A percentile compares a stretch with the other conserved stretches of the same genome.
Conservation (phyloP, 2,329 filamentous ascomycete species). For the Fusarium xyrophilum region DNA sequence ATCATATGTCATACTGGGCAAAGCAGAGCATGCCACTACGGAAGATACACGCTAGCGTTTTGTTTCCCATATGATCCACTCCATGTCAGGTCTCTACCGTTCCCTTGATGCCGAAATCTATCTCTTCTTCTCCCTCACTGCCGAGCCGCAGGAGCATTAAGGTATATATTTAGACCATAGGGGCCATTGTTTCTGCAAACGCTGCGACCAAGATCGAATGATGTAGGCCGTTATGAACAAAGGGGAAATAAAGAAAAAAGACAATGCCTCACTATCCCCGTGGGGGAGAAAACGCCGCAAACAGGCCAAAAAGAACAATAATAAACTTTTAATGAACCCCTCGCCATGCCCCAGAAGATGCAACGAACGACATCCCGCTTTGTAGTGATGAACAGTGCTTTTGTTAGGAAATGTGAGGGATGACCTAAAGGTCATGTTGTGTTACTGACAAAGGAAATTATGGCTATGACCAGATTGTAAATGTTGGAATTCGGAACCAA, state of each 20-base stretch:
- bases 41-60: slow-evolving; percentile 11
- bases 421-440: slow-evolving; percentile 7
- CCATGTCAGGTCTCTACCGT: slow-evolving; percentile 19
- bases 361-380: slow-evolving; percentile 33
- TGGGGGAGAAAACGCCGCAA: slow-evolving; percentile 38
- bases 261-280: slow-evolving; percentile 33
- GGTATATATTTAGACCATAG: slow-evolving; percentile 36
- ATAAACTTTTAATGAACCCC: slow-evolving; percentile 42
- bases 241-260: slow-evolving; percentile 29
- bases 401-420: slow-evolving; percentile 25
- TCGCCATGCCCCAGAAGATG: slow-evolving; percentile 47
- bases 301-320: slow-evolving; percentile 25
- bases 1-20: slow-evolving; percentile 22
- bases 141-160: slow-evolving; percentile 39
- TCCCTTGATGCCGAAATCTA: slow-evolving; percentile 20
- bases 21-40: slow-evolving; percentile 14
- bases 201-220: slow-evolving; percentile 29
- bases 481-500: background rate
- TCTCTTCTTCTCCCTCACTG: slow-evolving; percentile 34
- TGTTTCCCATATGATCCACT: slow-evolving; percentile 8
- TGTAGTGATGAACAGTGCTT: slow-evolving; percentile 28
- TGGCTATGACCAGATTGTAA: slow-evolving; percentile 3
- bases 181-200: slow-evolving; percentile 36
- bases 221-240: slow-evolving; percentile 31
- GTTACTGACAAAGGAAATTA: slow-evolving; percentile 35